Evolutionary conservation across 2,329 filamentous ascomycete species (phyloP).

Genomic region (Phialophora chinensis): DNA sequence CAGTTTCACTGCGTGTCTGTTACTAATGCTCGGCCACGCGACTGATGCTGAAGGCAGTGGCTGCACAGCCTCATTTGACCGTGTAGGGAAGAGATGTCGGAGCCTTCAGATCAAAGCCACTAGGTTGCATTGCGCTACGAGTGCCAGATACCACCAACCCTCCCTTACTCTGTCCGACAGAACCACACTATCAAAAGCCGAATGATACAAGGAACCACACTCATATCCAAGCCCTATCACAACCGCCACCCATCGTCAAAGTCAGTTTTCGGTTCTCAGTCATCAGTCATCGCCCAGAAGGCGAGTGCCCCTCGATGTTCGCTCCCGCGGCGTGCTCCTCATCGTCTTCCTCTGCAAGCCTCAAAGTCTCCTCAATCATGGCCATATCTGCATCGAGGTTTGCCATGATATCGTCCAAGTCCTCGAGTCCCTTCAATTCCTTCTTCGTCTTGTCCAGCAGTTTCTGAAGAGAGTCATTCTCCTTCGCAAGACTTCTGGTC

Average conservation of each 20-base stretch:
- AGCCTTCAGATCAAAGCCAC: neutral
- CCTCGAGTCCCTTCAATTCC: slow-evolving; percentile 40
- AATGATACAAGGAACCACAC: neutral
- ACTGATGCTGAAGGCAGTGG: neutral
- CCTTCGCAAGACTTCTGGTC: slow-evolving; percentile 57
- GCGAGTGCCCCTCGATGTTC: neutral
- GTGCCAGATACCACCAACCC: neutral
- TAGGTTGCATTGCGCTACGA: neutral
- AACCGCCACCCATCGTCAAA: neutral
- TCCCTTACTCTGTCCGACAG: neutral
- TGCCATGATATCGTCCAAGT: slow-evolving; percentile 30
- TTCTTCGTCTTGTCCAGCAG: slow-evolving; percentile 60
- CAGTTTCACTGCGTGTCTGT: neutral
- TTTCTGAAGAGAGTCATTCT: slow-evolving; percentile 61
- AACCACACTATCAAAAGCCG: neutral
- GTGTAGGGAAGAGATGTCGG: neutral
- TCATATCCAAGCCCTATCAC: neutral
- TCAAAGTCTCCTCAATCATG: slow-evolving; percentile 51
- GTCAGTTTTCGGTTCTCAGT: neutral
- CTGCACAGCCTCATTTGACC: neutral
- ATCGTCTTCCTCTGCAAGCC: slow-evolving; percentile 44
- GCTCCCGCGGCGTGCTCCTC: slow-evolving; percentile 32
- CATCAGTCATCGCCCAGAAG: neutral
- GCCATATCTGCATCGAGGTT: slow-evolving; percentile 38
- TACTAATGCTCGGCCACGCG: neutral